Percentiles rank a stretch among this genome's conserved stretches.
These are phyloP conservation scores for Dactylella cylindrospora DNA, from an alignment of 2,329 filamentous ascomycete genomes.

Conservation along the genomic window DNA sequence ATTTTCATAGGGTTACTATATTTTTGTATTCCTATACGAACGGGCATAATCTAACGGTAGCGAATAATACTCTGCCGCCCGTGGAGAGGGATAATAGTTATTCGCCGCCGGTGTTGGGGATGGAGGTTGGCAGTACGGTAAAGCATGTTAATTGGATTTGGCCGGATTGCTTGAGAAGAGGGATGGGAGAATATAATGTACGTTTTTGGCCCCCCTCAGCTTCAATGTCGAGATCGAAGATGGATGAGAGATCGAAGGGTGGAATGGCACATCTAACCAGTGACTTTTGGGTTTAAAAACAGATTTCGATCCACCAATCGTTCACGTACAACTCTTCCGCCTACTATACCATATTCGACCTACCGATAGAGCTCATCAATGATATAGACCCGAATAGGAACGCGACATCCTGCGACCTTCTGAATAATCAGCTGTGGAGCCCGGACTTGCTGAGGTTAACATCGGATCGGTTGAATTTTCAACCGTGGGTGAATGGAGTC, in stretches of 20 bases:
- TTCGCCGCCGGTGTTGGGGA: slow-evolving; percentile 64
- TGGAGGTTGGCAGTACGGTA: slow-evolving; percentile 68
- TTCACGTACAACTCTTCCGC: slow-evolving; percentile 66
- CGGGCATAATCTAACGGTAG: slow-evolving; percentile 67
- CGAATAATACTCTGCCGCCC: slow-evolving; percentile 59
- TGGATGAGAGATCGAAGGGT: not conserved
- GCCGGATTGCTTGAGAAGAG: slow-evolving; percentile 66
- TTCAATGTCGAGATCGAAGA: not conserved
- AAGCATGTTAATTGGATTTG: slow-evolving; percentile 74
- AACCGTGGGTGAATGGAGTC: slow-evolving; percentile 27
- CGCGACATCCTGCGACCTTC: slow-evolving; percentile 57
- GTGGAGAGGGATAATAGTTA: slow-evolving; percentile 58
- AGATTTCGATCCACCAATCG: slow-evolving; percentile 71
- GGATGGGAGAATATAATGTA: slow-evolving; percentile 66
- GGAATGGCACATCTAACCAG: not conserved
- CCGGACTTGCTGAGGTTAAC: slow-evolving; percentile 50
- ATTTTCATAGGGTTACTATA: slow-evolving; percentile 62
- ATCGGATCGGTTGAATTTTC: slow-evolving; percentile 6
- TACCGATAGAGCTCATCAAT: slow-evolving; percentile 70
- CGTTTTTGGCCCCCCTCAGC: slow-evolving; percentile 43
- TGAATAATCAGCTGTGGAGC: slow-evolving; percentile 59
- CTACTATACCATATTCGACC: slow-evolving; percentile 70
- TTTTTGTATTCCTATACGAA: slow-evolving; percentile 68
- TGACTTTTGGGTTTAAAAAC: slow-evolving; percentile 14
- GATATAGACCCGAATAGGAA: slow-evolving; percentile 56